A percentile compares a stretch with the other conserved stretches of the same genome.
These are phyloP conservation scores for Xylaria sp. DNA, from an alignment of 2,329 filamentous ascomycete genomes.

Conservation along the genomic window DNA sequence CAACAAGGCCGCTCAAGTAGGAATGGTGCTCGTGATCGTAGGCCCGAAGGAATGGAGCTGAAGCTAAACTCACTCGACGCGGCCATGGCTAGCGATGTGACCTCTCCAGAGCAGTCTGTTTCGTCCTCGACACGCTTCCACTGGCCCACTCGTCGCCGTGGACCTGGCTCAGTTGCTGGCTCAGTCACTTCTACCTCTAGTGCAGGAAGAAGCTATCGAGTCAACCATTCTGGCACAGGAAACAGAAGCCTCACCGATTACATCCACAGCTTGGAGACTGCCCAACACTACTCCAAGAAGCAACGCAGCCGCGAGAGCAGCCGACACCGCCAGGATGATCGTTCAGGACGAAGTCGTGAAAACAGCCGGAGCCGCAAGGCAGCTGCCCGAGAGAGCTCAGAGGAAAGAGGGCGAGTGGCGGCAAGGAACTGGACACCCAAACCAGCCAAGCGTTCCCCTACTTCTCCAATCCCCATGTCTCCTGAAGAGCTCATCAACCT, in stretches of 20 bases:
- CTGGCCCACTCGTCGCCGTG: constrained; percentile 65
- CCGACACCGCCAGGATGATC: constrained; percentile 58
- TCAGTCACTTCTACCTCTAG: constrained; percentile 68
- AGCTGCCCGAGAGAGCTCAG: constrained; percentile 69
- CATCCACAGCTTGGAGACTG: constrained; percentile 85
- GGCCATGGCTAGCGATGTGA: constrained; percentile 63
- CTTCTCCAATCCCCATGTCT: constrained; percentile 93
- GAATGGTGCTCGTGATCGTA: constrained; percentile 80
- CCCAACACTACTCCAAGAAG: constrained; percentile 70
- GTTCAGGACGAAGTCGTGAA: constrained; percentile 56
- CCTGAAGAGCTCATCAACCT: constrained; percentile 81
- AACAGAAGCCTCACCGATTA: constrained; percentile 80
- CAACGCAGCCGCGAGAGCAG: constrained; percentile 67
- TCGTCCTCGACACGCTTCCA: constrained; percentile 65
- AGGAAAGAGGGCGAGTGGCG: constrained; percentile 75
- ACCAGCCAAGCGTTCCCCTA: constrained; percentile 85
- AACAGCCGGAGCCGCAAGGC: constrained; percentile 62
- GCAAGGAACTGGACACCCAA: constrained; percentile 73
- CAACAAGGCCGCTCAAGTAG: constrained; percentile 68
- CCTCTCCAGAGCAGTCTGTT: constrained; percentile 66
- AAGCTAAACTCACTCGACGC: constrained; percentile 70
- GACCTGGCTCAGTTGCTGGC: constrained; percentile 66
- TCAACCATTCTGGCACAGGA: constrained; percentile 54
- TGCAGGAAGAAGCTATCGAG: constrained; percentile 61
- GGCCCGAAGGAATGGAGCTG: constrained; percentile 75